phyloP scores from a whole-genome alignment of 768 basidiomycete species.

The Suillus variegatus region DNA sequence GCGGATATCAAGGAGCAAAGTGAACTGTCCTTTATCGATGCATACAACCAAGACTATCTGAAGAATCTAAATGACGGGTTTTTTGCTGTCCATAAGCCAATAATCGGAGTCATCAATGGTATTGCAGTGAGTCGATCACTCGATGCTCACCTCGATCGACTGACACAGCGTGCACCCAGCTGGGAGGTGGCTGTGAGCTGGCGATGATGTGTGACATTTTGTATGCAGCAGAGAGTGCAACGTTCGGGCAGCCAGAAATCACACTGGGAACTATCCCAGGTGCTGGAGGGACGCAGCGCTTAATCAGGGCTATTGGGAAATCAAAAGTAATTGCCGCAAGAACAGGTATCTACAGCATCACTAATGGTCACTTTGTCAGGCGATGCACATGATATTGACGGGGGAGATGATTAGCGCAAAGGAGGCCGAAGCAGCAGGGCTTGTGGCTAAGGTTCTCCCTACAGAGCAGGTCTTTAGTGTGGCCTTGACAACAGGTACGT shows the following conservation, averaged over 20 bases:
- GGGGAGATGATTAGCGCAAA: constrained; percentile 46
- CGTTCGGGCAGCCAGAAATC: constrained; percentile 96
- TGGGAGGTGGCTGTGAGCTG: constrained; percentile 96
- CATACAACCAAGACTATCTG: constrained; percentile 48
- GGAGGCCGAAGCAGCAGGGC: constrained; percentile 47
- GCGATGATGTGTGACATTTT: constrained; percentile 96
- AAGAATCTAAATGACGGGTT: constrained; percentile 44
- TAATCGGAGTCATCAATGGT: constrained; percentile 93
- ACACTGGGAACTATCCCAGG: constrained; percentile 94
- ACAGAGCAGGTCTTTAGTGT: constrained; percentile 41
- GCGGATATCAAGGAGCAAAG: constrained; percentile 99
- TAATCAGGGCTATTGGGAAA: constrained; percentile 84
- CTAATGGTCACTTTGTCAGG: constrained; percentile 23
- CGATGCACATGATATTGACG: constrained; percentile 59
- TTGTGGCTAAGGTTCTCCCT: constrained; percentile 47
- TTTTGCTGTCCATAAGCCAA: constrained; percentile 73
- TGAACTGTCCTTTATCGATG: constrained; percentile 62
- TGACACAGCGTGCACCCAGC: constrained; percentile 43
- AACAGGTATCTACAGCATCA: not conserved
- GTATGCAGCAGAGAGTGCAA: constrained; percentile 82
- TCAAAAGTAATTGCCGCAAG: constrained; percentile 40
- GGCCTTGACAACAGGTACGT: constrained; percentile 42
- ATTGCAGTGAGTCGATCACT: constrained; percentile 64
- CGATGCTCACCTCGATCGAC: not conserved
- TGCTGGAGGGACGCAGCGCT: constrained; percentile 90